phyloP scores from a whole-genome alignment of 169 alveolate species.

The Besnoitia besnoiti region DNA sequence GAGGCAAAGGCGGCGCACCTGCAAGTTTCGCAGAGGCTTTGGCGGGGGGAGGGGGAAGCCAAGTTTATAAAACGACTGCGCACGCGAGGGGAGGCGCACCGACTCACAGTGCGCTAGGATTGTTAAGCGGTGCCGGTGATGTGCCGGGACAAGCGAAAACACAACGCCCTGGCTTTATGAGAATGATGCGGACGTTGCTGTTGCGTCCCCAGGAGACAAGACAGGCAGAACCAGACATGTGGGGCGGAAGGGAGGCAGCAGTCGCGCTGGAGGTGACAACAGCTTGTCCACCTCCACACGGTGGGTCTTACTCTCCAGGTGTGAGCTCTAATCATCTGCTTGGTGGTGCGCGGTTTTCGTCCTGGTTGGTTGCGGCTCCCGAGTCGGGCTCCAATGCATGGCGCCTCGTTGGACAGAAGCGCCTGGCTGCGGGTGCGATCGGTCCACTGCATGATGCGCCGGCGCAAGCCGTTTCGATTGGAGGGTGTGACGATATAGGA shows the following conservation, averaged over 20 bases:
- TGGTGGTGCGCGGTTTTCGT: too few species aligned
- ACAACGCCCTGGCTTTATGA: not conserved
- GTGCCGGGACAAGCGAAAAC: not conserved
- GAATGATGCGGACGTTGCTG: not conserved
- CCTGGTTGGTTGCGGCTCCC: too few species aligned
- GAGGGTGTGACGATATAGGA: too few species aligned
- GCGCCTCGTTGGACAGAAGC: too few species aligned
- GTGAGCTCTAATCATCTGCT: too few species aligned
- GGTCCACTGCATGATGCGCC: too few species aligned
- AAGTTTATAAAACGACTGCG: not conserved
- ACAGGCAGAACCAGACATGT: not conserved
- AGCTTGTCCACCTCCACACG: too few species aligned
- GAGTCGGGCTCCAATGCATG: too few species aligned
- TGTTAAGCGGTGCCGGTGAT: not conserved
- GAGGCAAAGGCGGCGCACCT: not conserved
- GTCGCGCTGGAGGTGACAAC: not conserved
- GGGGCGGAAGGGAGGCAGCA: not conserved
- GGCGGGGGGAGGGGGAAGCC: not conserved
- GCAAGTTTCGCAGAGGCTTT: not conserved
- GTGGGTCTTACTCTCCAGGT: too few species aligned
- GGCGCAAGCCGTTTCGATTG: too few species aligned
- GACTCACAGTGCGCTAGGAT: not conserved
- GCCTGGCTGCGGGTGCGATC: too few species aligned
- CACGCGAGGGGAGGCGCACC: not conserved
- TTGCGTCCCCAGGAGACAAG: not conserved